A percentile compares a stretch with the other conserved stretches of the same genome.
Evolutionary conservation across 257 asterid species (phyloP).

Genomic region (Ilex aquifolium): DNA sequence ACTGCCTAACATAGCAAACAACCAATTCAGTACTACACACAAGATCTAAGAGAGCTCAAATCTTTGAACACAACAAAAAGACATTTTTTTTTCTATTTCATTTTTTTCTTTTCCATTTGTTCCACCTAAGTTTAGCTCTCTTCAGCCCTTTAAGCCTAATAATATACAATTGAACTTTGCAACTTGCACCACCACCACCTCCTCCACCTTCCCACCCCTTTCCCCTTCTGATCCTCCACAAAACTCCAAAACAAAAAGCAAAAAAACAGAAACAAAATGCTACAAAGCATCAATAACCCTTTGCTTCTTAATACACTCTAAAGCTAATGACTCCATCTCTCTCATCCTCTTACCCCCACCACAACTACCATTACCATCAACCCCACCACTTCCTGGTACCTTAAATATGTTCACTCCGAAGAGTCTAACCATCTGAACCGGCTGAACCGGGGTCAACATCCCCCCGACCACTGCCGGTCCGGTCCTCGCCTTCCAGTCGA

Average conservation of each 20-base stretch:
- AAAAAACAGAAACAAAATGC: no score
- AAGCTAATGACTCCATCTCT: not conserved
- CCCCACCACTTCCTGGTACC: not conserved
- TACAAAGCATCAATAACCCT: not conserved
- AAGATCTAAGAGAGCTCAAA: not conserved
- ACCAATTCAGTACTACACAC: no score
- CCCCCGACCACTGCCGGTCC: not conserved
- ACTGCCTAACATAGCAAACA: not conserved
- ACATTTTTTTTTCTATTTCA: not conserved
- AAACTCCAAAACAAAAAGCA: not conserved
- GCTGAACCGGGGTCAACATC: conserved; percentile 10
- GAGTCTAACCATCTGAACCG: conserved; percentile 41
- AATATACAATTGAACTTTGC: not conserved
- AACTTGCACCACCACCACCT: not conserved
- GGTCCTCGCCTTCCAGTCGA: conserved; percentile 47
- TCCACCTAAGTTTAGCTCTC: not conserved
- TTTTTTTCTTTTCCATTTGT: no score
- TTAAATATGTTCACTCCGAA: conserved; percentile 69
- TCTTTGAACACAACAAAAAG: not conserved
- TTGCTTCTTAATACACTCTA: not conserved
- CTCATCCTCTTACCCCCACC: not conserved
- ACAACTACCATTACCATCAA: not conserved
- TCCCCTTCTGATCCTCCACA: not conserved
- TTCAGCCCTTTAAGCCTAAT: not conserved
- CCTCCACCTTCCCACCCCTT: not conserved